phyloP scores from a whole-genome alignment of 1,139 yeast species.

The Blastobotrys raffinosifermentans region DNA sequence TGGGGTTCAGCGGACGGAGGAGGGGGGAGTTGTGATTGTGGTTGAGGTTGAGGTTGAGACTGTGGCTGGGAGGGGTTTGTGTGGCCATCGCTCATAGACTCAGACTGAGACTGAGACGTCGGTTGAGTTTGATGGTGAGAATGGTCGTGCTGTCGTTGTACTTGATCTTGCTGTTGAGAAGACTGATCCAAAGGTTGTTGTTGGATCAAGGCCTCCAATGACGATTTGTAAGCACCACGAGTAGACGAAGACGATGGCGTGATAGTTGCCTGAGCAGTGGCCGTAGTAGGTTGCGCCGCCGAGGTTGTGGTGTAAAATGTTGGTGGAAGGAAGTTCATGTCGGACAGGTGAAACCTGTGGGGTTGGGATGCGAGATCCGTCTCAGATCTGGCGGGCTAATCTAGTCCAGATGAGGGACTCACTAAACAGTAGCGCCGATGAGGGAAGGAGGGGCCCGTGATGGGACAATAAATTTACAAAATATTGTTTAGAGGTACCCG shows the following conservation, averaged over 20 bases:
- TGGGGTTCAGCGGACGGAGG: not conserved
- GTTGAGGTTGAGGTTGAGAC: not conserved
- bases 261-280: slow-evolving; percentile 1
- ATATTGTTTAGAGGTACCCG: no score
- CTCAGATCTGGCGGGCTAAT: no score
- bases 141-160: slow-evolving; percentile 1
- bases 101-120: not conserved
- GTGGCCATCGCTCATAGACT: no score
- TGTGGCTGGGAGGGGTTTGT: slow-evolving; percentile 1
- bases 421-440: no score
- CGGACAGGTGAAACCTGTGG: no score
- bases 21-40: not conserved
- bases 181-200: not conserved
- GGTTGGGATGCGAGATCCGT: no score
- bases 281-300: slow-evolving; percentile 2
- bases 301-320: not conserved
- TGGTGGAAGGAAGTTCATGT: slow-evolving; percentile 1
- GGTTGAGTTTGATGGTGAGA: slow-evolving; percentile 1
- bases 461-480: no score
- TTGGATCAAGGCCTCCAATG: not conserved
- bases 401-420: no score
- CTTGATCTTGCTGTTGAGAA: not conserved
- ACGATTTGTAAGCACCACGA: not conserved
- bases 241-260: not conserved
- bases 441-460: no score